These are phyloP conservation scores for Colletotrichum incanum DNA, from an alignment of 2,329 filamentous ascomycete species.

Conservation along the genomic window DNA sequence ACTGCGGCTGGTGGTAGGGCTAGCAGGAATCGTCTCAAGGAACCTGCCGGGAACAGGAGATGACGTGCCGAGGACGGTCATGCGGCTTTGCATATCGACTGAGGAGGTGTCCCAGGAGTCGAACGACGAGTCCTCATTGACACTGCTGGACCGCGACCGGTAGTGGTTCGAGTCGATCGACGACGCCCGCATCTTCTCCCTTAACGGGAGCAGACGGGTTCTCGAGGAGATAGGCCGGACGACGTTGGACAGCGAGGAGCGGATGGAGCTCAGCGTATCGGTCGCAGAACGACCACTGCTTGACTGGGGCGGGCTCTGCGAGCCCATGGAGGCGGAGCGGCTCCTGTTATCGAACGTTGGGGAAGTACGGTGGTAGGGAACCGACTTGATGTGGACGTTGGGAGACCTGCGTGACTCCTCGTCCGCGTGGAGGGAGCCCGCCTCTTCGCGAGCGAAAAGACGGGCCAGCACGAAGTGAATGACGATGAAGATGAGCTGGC, in stretches of 20 bases:
- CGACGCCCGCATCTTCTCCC: conserved; percentile 59
- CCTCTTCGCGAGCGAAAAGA: conserved; percentile 48
- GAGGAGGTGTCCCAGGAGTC: conserved; percentile 83
- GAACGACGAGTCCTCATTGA: conserved; percentile 73
- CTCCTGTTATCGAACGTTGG: conserved; percentile 45
- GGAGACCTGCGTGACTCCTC: conserved; percentile 52
- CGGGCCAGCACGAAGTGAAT: conserved; percentile 60
- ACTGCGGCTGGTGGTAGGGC: conserved; percentile 75
- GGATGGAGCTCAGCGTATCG: conserved; percentile 64
- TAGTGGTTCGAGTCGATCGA: conserved; percentile 65
- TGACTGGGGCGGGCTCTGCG: conserved; percentile 61
- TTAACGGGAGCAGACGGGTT: conserved; percentile 66
- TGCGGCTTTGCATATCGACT: conserved; percentile 74
- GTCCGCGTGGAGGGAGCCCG: conserved; percentile 50
- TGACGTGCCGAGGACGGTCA: conserved; percentile 68
- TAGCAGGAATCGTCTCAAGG: conserved; percentile 81
- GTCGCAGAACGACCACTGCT: conserved; percentile 61
- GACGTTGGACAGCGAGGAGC: conserved; percentile 63
- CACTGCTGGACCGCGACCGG: conserved; percentile 53
- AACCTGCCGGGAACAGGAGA: conserved; percentile 64
- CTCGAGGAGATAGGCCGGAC: conserved; percentile 72
- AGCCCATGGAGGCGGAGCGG: conserved; percentile 53
- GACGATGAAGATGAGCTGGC: conserved; percentile 66
- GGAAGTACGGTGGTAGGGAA: conserved; percentile 66
- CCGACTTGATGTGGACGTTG: conserved; percentile 63